These are phyloP conservation scores for Termitomyces heimii DNA, from an alignment of 768 basidiomycete genomes.

Conservation along the genomic window DNA sequence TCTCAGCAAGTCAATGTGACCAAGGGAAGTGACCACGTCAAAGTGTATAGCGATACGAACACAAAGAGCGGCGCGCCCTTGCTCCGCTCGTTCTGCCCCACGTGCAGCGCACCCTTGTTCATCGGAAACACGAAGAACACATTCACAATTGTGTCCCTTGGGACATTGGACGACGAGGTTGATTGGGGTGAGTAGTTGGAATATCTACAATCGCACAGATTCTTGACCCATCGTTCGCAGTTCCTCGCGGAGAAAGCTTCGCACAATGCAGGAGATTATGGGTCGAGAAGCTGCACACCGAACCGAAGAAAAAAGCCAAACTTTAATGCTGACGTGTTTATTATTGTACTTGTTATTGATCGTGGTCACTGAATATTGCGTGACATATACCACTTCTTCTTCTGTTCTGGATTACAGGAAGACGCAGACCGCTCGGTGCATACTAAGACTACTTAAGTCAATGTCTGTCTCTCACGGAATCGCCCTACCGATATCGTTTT, in stretches of 20 bases:
- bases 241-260: slow-evolving; percentile 23
- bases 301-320: slow-evolving; percentile 9
- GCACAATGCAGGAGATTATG: slow-evolving; percentile 17
- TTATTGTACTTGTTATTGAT: too few relatives aligned
- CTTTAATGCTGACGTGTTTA: neutral
- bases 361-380: neutral
- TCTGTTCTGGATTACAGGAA: neutral
- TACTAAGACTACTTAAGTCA: neutral
- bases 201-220: neutral
- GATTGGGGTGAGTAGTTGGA: slow-evolving; percentile 24
- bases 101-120: slow-evolving; percentile 21
- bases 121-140: slow-evolving; percentile 12
- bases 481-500: too few relatives aligned
- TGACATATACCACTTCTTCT: neutral
- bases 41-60: slow-evolving; percentile 16
- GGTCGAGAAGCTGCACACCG: slow-evolving; percentile 18
- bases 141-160: slow-evolving; percentile 20
- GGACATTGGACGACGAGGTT: slow-evolving; percentile 23
- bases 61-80: slow-evolving; percentile 19
- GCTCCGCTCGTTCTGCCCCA: slow-evolving; percentile 20
- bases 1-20: slow-evolving; percentile 17
- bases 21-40: slow-evolving; percentile 17
- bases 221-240: slow-evolving; percentile 8
- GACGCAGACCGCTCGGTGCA: neutral
- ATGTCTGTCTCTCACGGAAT: too few relatives aligned